Conservation (phyloP, 148 eudicot genomes). For the Spergularia bocconei region DNA sequence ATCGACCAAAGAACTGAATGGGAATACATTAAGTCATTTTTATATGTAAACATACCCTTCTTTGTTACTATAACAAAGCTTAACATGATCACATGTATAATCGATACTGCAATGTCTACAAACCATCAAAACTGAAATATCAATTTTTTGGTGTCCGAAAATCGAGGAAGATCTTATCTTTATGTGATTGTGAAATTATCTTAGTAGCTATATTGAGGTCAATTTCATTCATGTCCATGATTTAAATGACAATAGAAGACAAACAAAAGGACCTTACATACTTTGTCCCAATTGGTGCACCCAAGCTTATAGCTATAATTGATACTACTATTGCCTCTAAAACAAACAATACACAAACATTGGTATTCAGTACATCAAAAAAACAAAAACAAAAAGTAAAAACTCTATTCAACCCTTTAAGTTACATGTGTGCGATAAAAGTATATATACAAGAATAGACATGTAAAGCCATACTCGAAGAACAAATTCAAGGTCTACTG, state of each 20-base stretch:
- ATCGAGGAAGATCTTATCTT: too few species aligned
- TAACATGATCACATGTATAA: background rate
- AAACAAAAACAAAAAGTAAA: too few species aligned
- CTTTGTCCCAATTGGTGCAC: constrained; percentile 81
- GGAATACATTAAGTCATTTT: background rate
- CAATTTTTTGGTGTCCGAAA: background rate
- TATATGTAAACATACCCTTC: background rate
- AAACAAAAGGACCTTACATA: constrained; percentile 37
- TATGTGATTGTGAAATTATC: too few species aligned
- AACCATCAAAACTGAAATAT: background rate
- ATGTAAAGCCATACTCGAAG: background rate
- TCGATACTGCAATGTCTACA: background rate
- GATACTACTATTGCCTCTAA: constrained; percentile 69
- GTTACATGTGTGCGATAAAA: background rate
- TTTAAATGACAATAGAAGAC: background rate
- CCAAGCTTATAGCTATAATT: constrained; percentile 82
- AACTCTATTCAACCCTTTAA: background rate
- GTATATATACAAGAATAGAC: background rate
- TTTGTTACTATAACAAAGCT: background rate
- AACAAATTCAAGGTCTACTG: background rate
- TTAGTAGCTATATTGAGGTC: background rate
- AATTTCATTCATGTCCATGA: constrained; percentile 7
- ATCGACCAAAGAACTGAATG: too few species aligned
- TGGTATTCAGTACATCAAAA: background rate
- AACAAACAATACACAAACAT: constrained; percentile 22